Base-by-base conservation (phyloP, 169 alveolate species). In the Plasmodium malariae region DNA sequence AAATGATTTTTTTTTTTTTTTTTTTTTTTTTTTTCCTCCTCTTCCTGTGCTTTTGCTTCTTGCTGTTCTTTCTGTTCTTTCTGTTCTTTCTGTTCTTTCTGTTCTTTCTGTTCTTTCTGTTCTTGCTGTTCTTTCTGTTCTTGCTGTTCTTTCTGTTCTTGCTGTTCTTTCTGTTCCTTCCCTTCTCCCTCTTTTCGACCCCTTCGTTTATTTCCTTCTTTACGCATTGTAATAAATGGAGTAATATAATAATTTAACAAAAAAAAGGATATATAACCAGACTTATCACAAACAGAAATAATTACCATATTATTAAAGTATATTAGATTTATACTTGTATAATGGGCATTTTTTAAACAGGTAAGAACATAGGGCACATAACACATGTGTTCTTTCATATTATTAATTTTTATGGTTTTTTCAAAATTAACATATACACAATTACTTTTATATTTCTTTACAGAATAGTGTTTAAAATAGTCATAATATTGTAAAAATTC, bases 361-460 rank as follows among this genome's bases (percentile, higher is more conserved):
- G 67, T 83, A 11, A 83, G 19, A 21, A 83, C 85, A 45, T 83
- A 83, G 17, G 91, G 91, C 0, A 21, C 40, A 72, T 83, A 83
- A 11, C 17, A 17, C 14, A 32, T 67, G 12, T 67, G 24, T 24
- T 68, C 30, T 51, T 71, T 54, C 17, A 49, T 12, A 0, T 32
- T 4, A 0, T 17, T 21, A 32, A 11, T 34, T 12, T 32, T 2
- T 62, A 6, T 28, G 24, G 14, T 55, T 17, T 21, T 26, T 11
- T 14, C 12, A 28, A 80, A 62, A 19, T 37, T 17, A 24, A 83
- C 28, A 45, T 45, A 83, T 6, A 68, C 91, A 19, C 19, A 69
- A 5, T 54, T 67, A 14, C 2, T 48, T 60, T 51, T 30, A 71
- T 83, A 83, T 45, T 68, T 45, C 30, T 12, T 11, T 28, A 83